phyloP scores from a whole-genome alignment of 331 rosid genomes.

The Quercus lobata region DNA sequence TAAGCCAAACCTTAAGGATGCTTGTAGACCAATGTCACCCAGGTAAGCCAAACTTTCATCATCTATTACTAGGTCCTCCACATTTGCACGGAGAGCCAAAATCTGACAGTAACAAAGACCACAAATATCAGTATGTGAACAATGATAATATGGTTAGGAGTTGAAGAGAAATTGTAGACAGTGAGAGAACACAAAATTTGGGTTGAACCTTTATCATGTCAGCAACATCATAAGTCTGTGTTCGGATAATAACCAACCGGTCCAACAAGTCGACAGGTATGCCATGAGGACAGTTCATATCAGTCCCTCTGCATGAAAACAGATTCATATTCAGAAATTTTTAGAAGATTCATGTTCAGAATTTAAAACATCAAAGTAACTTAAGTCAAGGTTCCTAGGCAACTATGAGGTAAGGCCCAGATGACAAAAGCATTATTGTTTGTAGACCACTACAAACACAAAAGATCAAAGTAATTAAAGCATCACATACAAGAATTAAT shows the following conservation, averaged over 20 bases:
- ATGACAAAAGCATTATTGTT: neutral
- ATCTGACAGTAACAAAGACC: conserved; percentile 42
- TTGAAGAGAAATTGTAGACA: neutral
- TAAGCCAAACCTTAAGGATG: conserved; percentile 68
- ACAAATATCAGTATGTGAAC: conserved; percentile 2
- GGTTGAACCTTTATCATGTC: conserved; percentile 83
- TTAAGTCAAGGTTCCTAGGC: neutral
- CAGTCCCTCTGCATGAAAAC: conserved; percentile 70
- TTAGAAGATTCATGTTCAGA: no score
- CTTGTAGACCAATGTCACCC: conserved; percentile 76
- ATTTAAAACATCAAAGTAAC: neutral
- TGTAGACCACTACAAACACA: neutral
- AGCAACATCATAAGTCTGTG: conserved; percentile 80
- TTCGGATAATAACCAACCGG: conserved; percentile 82
- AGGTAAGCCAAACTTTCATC: conserved; percentile 93
- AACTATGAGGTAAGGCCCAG: neutral
- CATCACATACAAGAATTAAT: neutral
- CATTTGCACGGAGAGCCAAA: conserved; percentile 90
- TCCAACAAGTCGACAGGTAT: conserved; percentile 94
- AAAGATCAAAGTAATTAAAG: neutral
- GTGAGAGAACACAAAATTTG: neutral
- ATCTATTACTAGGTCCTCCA: conserved; percentile 80
- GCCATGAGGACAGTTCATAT: conserved; percentile 97
- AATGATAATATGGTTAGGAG: neutral
- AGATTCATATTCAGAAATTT: conserved; percentile 14